Conservation (phyloP, 371 early-diverging fungal genomes). For the Aphelidium insulamus region DNA sequence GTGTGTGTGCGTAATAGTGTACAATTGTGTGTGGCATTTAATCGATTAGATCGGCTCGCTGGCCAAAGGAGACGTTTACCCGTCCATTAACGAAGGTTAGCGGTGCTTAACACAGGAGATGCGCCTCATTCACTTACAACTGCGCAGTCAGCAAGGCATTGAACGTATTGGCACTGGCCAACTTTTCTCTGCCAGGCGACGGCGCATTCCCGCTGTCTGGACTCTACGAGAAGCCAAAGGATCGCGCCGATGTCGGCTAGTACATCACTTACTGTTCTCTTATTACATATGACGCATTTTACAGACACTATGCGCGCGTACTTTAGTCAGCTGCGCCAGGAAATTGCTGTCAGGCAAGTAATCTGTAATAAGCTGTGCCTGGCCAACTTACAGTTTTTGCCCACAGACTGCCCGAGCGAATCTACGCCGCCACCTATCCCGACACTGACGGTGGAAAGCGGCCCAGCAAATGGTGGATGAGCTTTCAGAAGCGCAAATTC, state of each 20-base stretch:
- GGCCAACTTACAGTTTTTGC: no score
- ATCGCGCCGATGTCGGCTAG: constrained; percentile 50
- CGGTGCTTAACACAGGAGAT: no score
- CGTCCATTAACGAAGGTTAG: no score
- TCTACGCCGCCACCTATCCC: no score
- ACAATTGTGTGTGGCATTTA: no score
- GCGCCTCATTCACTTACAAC: no score
- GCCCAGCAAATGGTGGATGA: constrained; percentile 95
- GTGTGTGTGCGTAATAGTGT: no score
- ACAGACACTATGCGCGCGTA: constrained; percentile 62
- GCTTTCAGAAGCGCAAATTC: constrained; percentile 90
- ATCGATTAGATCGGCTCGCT: no score
- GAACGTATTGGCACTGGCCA: constrained; percentile 55
- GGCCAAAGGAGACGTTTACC: no score
- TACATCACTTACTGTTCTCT: background rate
- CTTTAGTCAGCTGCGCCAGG: constrained; percentile 70
- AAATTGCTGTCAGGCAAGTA: constrained; percentile 40
- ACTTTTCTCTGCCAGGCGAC: constrained; percentile 84
- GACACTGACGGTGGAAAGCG: constrained; percentile 30
- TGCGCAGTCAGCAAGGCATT: constrained; percentile 51
- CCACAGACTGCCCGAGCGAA: constrained; percentile 42
- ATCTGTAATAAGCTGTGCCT: no score
- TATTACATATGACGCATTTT: background rate
- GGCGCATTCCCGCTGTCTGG: constrained; percentile 71
- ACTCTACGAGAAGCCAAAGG: constrained; percentile 52